Conservation (phyloP, 1,139 yeast genomes). For the Suhomyces atakaporum region DNA sequence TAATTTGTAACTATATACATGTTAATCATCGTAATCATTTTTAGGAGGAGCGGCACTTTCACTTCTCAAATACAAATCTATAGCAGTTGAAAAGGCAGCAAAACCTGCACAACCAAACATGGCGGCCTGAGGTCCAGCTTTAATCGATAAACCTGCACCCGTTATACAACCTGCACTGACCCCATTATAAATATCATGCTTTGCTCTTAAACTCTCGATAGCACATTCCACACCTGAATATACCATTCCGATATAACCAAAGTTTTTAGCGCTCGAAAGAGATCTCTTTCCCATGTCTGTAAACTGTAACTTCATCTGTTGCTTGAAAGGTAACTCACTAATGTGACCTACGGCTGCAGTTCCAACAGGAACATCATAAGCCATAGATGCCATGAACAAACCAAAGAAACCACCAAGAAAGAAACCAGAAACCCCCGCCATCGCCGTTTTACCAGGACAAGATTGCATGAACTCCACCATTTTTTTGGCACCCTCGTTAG, state of each 20-base stretch:
- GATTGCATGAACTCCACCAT: slow-evolving; percentile 86
- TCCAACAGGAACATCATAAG: slow-evolving; percentile 80
- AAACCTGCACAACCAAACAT: slow-evolving; percentile 94
- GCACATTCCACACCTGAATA: slow-evolving; percentile 95
- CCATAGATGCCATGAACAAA: slow-evolving; percentile 92
- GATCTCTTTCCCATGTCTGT: slow-evolving; percentile 90
- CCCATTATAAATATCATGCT: slow-evolving; percentile 91
- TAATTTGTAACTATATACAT: slow-evolving; percentile 13
- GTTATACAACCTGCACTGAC: slow-evolving; percentile 93
- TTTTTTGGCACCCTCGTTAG: slow-evolving; percentile 84
- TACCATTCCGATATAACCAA: slow-evolving; percentile 91
- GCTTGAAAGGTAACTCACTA: slow-evolving; percentile 84
- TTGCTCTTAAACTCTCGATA: slow-evolving; percentile 83
- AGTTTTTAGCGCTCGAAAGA: slow-evolving; percentile 85
- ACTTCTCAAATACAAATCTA: slow-evolving; percentile 84
- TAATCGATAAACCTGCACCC: slow-evolving; percentile 87
- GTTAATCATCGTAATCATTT: slow-evolving; percentile 82
- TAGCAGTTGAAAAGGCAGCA: slow-evolving; percentile 94
- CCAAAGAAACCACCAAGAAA: slow-evolving; percentile 96
- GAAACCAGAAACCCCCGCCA: slow-evolving; percentile 94
- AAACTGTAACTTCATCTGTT: slow-evolving; percentile 90
- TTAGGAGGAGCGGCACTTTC: slow-evolving; percentile 85
- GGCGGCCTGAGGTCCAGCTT: slow-evolving; percentile 94
- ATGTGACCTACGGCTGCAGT: slow-evolving; percentile 55
- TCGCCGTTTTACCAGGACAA: slow-evolving; percentile 90